phyloP scores from a whole-genome alignment of 129 eudicot species.

The Apium graveolens region DNA sequence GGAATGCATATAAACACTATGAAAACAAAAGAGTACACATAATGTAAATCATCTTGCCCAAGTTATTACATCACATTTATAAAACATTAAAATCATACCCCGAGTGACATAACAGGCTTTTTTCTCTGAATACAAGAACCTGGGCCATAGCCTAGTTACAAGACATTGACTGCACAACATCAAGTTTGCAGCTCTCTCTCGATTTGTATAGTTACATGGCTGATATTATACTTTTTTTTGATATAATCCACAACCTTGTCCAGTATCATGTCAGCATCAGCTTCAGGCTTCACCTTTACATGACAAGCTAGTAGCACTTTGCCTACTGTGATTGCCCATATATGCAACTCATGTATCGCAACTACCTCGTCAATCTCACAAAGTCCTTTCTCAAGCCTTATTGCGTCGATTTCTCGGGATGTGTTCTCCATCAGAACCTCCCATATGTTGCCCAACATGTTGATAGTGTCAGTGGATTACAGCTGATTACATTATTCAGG shows the following conservation, averaged over 20 bases:
- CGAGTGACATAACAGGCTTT: not conserved
- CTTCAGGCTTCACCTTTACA: slow-evolving; percentile 46
- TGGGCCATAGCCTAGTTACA: not conserved
- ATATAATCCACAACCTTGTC: slow-evolving; percentile 55
- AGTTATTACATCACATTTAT: not conserved
- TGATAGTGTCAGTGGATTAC: slow-evolving; percentile 52
- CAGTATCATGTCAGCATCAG: slow-evolving; percentile 52
- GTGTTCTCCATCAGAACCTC: slow-evolving; percentile 69
- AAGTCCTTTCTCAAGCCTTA: slow-evolving; percentile 44
- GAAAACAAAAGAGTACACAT: not conserved
- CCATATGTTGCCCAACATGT: slow-evolving; percentile 45
- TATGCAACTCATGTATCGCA: slow-evolving; percentile 56
- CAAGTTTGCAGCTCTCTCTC: slow-evolving; percentile 31
- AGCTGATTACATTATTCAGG: too few species aligned
- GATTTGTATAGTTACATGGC: slow-evolving; percentile 58
- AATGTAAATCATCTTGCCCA: not conserved
- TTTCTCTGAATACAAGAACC: not conserved
- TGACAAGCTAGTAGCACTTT: slow-evolving; percentile 53
- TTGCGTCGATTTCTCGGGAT: slow-evolving; percentile 60
- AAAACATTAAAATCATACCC: not conserved
- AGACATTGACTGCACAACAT: not conserved
- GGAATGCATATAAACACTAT: not conserved
- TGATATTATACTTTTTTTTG: slow-evolving; percentile 47
- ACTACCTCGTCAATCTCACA: slow-evolving; percentile 53
- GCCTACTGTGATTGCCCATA: slow-evolving; percentile 64